Conservation (phyloP, 306 rosid species). For the Vigna unguiculata region DNA sequence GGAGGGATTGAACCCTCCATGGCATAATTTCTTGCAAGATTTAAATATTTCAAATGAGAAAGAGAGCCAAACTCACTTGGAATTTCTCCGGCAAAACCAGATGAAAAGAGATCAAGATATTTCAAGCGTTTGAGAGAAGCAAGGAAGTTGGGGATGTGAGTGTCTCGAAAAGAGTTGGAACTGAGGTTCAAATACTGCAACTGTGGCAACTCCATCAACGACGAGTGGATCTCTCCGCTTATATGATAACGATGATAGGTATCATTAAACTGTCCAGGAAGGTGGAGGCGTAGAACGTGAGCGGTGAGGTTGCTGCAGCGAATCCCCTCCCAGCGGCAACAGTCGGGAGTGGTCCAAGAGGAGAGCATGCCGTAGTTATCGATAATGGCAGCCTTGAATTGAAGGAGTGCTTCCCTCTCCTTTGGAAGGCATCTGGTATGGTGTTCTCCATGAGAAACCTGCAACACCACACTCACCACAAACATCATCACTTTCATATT, state of each 20-base stretch:
- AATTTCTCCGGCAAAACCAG: neutral
- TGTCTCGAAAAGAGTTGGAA: accelerated
- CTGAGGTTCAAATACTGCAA: conserved; percentile 5
- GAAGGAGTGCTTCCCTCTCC: conserved; percentile 27
- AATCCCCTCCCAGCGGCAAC: conserved; percentile 42
- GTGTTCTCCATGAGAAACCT: neutral
- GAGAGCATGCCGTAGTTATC: conserved; percentile 8
- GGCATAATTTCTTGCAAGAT: neutral
- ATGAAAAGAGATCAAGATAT: no score
- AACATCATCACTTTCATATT: neutral
- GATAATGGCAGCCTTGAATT: conserved; percentile 9
- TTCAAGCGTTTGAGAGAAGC: neutral
- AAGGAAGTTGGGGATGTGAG: neutral
- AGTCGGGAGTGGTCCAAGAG: conserved; percentile 36
- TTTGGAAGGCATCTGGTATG: neutral
- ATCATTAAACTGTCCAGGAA: neutral
- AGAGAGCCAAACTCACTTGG: neutral
- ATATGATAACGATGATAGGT: neutral
- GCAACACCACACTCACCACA: neutral
- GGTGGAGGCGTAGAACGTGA: neutral
- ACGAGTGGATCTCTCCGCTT: neutral
- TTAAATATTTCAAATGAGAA: conserved; percentile 3
- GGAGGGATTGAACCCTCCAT: neutral
- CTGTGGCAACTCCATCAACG: conserved; percentile 6
- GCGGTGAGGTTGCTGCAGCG: conserved; percentile 25